Evolutionary conservation across 805 yeast species (phyloP), one percentile per base, ranked within the genome.

Genomic region (Yueomyces sinensis): DNA sequence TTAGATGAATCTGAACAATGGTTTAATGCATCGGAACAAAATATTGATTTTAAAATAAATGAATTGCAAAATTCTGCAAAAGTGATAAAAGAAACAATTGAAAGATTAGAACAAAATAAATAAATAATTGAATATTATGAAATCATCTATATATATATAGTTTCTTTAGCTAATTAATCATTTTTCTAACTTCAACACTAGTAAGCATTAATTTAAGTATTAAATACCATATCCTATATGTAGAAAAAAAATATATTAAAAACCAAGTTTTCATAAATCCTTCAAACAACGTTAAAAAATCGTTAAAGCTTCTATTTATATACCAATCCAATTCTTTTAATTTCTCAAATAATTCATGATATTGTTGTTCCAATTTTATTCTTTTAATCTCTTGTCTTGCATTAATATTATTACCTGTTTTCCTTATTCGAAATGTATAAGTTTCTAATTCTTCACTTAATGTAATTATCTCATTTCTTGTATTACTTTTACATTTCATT

Each of bases 1-100:
- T 47, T 55, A 17, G 49, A 50, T 17, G 35, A 31, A 14, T 42
- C 47, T 2, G 56, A 55, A 34, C 39, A 41, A 14, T 55, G 60
- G 60, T 44, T 51, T 37, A 38, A 39, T 18, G 23, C 34, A 11
- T 52, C 54, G 27, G 56, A 52, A 32, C 33, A 35, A 4, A 47
- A 46, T 29, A 29, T 56, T 17, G 45, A 42, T 9, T 40, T 37
- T 23, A 53, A 43, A 32, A 33, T 41, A 5, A 28, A 37, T 17
- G 52, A 47, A 17, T 37, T 54, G 4, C 45, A 47, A 7, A 35
- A 39, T 5, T 46, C 56, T 14, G 53, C 54, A 5, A 41, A 43
- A 19, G 52, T 46, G 13, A 54, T 56, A 29, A 51, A 42, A 30
- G 38, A 40, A 3, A 49, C 58, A 7, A 46, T 52, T 2, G 50